Conservation (phyloP, 768 basidiomycete species). For the Leccinum incarnatum region DNA sequence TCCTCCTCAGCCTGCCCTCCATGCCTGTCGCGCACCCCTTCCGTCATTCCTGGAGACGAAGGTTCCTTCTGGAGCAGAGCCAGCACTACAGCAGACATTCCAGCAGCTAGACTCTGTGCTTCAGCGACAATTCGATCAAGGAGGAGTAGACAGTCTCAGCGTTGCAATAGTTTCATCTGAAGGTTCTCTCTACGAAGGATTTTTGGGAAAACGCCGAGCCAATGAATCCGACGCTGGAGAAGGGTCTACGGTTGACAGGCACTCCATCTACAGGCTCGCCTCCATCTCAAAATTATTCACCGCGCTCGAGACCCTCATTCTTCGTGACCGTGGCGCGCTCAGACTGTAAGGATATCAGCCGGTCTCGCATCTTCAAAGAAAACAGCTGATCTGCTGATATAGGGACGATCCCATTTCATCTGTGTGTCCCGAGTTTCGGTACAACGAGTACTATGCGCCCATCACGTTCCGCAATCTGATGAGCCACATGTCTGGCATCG, state of each 20-base stretch:
- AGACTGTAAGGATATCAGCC: constrained; percentile 30
- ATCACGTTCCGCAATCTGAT: constrained; percentile 42
- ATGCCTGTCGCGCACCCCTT: constrained; percentile 18
- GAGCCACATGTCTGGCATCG: constrained; percentile 38
- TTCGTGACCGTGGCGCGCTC: constrained; percentile 44
- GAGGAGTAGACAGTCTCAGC: constrained; percentile 48
- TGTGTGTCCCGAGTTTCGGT: constrained; percentile 21
- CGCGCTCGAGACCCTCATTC: constrained; percentile 45
- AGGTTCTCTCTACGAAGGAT: constrained; percentile 44
- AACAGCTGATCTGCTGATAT: background rate
- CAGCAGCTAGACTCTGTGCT: constrained; percentile 6
- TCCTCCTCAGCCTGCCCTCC: background rate
- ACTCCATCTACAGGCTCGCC: constrained; percentile 52
- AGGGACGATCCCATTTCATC: constrained; percentile 49
- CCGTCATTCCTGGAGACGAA: constrained; percentile 14
- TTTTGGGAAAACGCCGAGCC: constrained; percentile 42
- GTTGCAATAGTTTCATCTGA: constrained; percentile 46
- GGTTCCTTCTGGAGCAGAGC: constrained; percentile 15
- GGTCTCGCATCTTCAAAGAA: background rate
- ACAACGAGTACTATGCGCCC: constrained; percentile 24
- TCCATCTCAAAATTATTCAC: constrained; percentile 53
- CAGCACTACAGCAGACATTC: constrained; percentile 8
- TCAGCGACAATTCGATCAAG: constrained; percentile 21
- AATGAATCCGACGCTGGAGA: constrained; percentile 38
- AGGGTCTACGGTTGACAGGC: constrained; percentile 31